Percentiles rank a stretch among this genome's conserved stretches.
phyloP scores from a whole-genome alignment of 805 yeast genomes.

The Saccharomycopsis vini region DNA sequence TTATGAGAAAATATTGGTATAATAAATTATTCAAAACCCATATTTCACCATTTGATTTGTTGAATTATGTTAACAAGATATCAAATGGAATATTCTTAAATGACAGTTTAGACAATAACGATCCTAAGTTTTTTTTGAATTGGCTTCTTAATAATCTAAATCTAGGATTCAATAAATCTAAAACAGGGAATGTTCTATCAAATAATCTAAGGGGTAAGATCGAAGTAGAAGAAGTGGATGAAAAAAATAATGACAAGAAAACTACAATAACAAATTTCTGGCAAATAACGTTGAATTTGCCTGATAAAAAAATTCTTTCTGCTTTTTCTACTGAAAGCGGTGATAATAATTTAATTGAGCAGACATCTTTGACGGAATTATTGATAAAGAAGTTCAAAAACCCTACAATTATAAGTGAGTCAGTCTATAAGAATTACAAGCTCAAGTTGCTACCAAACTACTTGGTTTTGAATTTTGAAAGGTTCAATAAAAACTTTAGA shows the following conservation, averaged over 20 bases:
- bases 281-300: constrained; percentile 51
- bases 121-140: constrained; percentile 48
- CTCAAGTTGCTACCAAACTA: constrained; percentile 37
- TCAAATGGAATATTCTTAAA: constrained; percentile 34
- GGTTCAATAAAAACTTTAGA: constrained; percentile 37
- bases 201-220: constrained; percentile 48
- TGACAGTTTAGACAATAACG: constrained; percentile 27
- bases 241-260: constrained; percentile 21
- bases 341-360: constrained; percentile 34
- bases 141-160: constrained; percentile 50
- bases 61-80: constrained; percentile 37
- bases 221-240: constrained; percentile 23
- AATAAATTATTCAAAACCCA: constrained; percentile 47
- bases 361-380: constrained; percentile 29
- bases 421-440: constrained; percentile 12
- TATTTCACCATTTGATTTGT: constrained; percentile 58
- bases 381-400: constrained; percentile 28
- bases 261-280: constrained; percentile 33
- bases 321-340: constrained; percentile 27
- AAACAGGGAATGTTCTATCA: constrained; percentile 23
- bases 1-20: constrained; percentile 60
- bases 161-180: constrained; percentile 20
- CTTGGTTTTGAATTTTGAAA: constrained; percentile 47
- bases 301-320: constrained; percentile 41
- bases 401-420: constrained; percentile 33